These are phyloP conservation scores for Lentinula aciculospora DNA, from an alignment of 768 basidiomycete species.

Conservation along the genomic window DNA sequence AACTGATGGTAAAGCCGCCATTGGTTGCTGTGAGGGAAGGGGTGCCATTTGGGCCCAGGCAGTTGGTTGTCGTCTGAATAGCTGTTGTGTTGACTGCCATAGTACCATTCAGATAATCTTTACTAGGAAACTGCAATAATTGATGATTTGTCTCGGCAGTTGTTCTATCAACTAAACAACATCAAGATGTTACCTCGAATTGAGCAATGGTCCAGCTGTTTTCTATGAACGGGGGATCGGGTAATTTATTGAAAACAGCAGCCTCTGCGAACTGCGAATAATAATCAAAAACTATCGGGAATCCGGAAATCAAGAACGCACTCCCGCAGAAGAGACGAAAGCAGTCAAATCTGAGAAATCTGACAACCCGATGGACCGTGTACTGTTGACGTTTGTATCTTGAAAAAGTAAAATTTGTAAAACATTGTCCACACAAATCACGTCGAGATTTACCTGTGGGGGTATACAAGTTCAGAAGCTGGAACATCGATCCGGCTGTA, in stretches of 20 bases:
- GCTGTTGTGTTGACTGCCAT: slow-evolving; percentile 49
- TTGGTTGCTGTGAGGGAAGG: slow-evolving; percentile 16
- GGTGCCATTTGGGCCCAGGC: slow-evolving; percentile 29
- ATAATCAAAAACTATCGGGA: background rate
- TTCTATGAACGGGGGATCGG: slow-evolving; percentile 54
- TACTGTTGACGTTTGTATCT: slow-evolving; percentile 30
- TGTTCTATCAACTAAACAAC: background rate
- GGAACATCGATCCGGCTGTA: slow-evolving; percentile 38
- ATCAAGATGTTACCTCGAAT: slow-evolving; percentile 34
- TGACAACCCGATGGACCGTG: slow-evolving; percentile 36
- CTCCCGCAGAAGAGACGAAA: slow-evolving; percentile 58
- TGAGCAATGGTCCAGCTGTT: slow-evolving; percentile 48
- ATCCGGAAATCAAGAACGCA: slow-evolving; percentile 17
- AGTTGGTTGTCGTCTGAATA: slow-evolving; percentile 41
- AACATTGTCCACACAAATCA: background rate
- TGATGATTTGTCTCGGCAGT: background rate
- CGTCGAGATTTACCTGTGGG: slow-evolving; percentile 14
- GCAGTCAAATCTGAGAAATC: slow-evolving; percentile 38
- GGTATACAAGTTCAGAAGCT: slow-evolving; percentile 24
- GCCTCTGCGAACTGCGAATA: slow-evolving; percentile 32
- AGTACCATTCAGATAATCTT: slow-evolving; percentile 44
- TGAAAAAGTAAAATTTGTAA: background rate
- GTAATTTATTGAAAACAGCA: slow-evolving; percentile 35
- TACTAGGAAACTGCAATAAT: slow-evolving; percentile 33
- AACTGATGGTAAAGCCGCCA: slow-evolving; percentile 28